Evolutionary conservation across 805 yeast genomes (phyloP), one percentile per base, ranked within the genome.

Genomic region (Candida michaelii): DNA sequence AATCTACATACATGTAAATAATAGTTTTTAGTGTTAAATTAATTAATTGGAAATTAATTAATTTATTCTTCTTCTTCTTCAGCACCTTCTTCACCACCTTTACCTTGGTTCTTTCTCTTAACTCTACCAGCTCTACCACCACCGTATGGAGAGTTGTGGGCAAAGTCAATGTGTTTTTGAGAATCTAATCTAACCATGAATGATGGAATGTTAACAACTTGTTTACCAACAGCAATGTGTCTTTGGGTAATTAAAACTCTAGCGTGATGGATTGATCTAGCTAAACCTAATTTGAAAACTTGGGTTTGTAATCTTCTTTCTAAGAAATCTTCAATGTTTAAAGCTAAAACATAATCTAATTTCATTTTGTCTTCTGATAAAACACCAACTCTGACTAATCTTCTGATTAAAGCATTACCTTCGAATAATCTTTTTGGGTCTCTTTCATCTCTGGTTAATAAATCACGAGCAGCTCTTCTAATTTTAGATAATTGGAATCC

Each of bases 61-160:
- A 72, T 66, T 79, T 82, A 83, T 75, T 86, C 86, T 62, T 77
- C 96, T 60, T 75, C 95, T 52, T 69, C 89, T 63, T 74, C 91
- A 56, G 74, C 90, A 54, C 71, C 84, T 56, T 68, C 76, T 59
- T 72, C 77, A 54, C 69, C 73, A 58, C 70, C 73, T 73, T 79
- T 77, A 64, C 69, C 75, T 68, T 74, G 81, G 83, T 85, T 82
- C 77, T 81, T 88, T 85, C 98, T 89, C 85, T 93, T 95, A 69
- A 89, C 96, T 84, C 99, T 93, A 75, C 99, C 99, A 63, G 99
- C 95, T 82, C 99, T 91, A 65, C 97, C 99, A 80, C 99, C 99
- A 76, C 99, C 99, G 90, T 88, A 91, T 76, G 99, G 99, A 60
- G 99, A 93, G 74, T 88, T 89, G 73, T 93, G 85, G 66, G 99